Conservation (phyloP, 345 rosid genomes). For the Eucalyptus guilfoylei region DNA sequence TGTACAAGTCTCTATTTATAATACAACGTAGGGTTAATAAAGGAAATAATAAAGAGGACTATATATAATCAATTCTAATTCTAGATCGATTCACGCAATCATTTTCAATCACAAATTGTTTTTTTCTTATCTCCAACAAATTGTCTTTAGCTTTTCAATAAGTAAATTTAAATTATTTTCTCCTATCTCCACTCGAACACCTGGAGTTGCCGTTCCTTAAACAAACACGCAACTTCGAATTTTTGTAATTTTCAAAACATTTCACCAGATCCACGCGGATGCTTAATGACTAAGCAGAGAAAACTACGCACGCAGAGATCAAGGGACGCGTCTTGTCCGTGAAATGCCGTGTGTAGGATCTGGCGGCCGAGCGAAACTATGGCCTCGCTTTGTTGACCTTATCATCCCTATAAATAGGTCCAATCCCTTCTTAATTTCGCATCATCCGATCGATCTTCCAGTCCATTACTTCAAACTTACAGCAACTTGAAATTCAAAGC, state of each 20-base stretch:
- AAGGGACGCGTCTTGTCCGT: neutral
- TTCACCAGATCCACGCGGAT: neutral
- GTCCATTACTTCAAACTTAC: neutral
- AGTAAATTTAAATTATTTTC: too few relatives aligned
- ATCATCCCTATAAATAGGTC: neutral
- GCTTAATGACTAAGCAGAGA: neutral
- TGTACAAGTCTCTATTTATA: too few relatives aligned
- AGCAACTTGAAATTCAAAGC: neutral
- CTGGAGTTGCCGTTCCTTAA: neutral
- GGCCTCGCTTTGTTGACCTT: neutral
- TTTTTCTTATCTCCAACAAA: too few relatives aligned
- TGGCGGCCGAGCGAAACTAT: neutral
- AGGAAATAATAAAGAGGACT: too few relatives aligned
- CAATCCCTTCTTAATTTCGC: neutral
- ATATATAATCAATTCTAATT: too few relatives aligned
- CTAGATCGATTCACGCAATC: too few relatives aligned
- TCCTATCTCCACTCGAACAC: neutral
- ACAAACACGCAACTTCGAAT: neutral
- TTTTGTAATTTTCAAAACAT: neutral
- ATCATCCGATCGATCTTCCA: neutral
- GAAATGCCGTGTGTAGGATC: neutral
- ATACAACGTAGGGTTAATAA: too few relatives aligned
- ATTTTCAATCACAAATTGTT: too few relatives aligned
- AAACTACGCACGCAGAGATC: neutral
- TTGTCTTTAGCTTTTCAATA: too few relatives aligned